Percentiles rank a stretch among this genome's conserved stretches.
phyloP scores from a whole-genome alignment of 345 rosid genomes.

The Crucihimalaya himalaica region DNA sequence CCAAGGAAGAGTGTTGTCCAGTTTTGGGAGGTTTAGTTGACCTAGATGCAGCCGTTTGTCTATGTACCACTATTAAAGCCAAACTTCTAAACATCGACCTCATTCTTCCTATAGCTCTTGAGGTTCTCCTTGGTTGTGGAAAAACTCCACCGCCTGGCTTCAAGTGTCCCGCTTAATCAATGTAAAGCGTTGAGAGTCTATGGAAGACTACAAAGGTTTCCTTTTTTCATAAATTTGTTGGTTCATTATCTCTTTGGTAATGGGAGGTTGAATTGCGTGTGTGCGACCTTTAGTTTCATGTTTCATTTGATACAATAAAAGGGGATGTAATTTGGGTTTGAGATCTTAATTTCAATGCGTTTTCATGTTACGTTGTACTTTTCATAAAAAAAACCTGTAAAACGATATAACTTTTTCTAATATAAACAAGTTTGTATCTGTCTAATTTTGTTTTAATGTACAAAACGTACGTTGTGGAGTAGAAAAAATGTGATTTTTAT shows the following conservation, averaged over 20 bases:
- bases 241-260: too few relatives aligned
- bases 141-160: slow-evolving; percentile 78
- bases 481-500: slow-evolving; percentile 4
- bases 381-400: slow-evolving; percentile 11
- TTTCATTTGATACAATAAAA: slow-evolving; percentile 35
- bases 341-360: neutral
- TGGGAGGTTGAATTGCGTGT: neutral
- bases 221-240: slow-evolving; percentile 17
- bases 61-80: slow-evolving; percentile 76
- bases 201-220: slow-evolving; percentile 1
- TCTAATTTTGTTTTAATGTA: neutral
- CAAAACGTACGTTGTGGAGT: neutral
- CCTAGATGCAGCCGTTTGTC: slow-evolving; percentile 87
- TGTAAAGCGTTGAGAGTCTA: slow-evolving; percentile 3
- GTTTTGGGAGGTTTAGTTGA: slow-evolving; percentile 72
- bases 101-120: slow-evolving; percentile 78
- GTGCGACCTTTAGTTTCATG: slow-evolving; percentile 15
- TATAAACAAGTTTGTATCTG: slow-evolving; percentile 21
- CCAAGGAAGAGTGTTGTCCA: slow-evolving; percentile 82
- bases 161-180: slow-evolving; percentile 48
- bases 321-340: slow-evolving; percentile 21
- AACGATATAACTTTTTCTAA: slow-evolving; percentile 4
- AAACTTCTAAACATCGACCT: slow-evolving; percentile 76
- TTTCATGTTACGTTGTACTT: slow-evolving; percentile 10
- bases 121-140: slow-evolving; percentile 82